phyloP scores from a whole-genome alignment of 2,329 filamentous ascomycete species.

The Fusarium abutilonis region DNA sequence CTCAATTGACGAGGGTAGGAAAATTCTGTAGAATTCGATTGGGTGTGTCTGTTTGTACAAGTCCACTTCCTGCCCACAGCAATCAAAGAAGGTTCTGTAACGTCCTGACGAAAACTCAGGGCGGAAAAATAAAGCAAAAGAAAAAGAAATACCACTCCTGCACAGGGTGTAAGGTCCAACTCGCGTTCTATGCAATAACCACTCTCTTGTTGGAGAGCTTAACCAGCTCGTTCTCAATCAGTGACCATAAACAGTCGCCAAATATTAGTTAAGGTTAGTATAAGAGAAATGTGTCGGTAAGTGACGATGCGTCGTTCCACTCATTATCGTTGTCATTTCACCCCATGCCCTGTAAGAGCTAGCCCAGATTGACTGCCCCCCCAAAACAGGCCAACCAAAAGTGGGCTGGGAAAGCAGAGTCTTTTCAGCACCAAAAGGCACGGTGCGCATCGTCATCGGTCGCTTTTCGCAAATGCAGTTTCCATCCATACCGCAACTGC shows the following conservation, averaged over 20 bases:
- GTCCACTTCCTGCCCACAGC: slow-evolving; percentile 43
- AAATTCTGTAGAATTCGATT: slow-evolving; percentile 45
- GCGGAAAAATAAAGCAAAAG: slow-evolving; percentile 10
- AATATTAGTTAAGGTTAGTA: slow-evolving; percentile 31
- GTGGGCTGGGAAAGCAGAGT: slow-evolving; percentile 12
- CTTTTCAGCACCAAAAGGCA: slow-evolving; percentile 16
- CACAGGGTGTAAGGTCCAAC: slow-evolving; percentile 13
- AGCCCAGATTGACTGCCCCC: slow-evolving; percentile 9
- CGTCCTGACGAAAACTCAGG: slow-evolving; percentile 10
- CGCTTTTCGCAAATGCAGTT: slow-evolving; percentile 10
- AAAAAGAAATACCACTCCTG: slow-evolving; percentile 17
- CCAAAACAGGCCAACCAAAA: slow-evolving; percentile 7
- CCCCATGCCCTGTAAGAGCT: slow-evolving; percentile 10
- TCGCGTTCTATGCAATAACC: slow-evolving; percentile 18
- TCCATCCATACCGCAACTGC: slow-evolving; percentile 18
- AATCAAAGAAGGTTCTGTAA: slow-evolving; percentile 34
- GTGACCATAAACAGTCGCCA: slow-evolving; percentile 1
- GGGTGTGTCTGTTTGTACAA: slow-evolving; percentile 44
- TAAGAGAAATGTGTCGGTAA: slow-evolving; percentile 13
- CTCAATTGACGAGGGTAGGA: slow-evolving; percentile 27
- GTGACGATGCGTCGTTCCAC: slow-evolving; percentile 17
- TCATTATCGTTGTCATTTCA: slow-evolving; percentile 29
- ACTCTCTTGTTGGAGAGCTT: slow-evolving; percentile 2
- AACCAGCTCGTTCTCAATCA: slow-evolving; percentile 14
- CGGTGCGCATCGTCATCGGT: slow-evolving; percentile 13